Conservation (phyloP, 805 yeast genomes). For the Komagataella populi region DNA sequence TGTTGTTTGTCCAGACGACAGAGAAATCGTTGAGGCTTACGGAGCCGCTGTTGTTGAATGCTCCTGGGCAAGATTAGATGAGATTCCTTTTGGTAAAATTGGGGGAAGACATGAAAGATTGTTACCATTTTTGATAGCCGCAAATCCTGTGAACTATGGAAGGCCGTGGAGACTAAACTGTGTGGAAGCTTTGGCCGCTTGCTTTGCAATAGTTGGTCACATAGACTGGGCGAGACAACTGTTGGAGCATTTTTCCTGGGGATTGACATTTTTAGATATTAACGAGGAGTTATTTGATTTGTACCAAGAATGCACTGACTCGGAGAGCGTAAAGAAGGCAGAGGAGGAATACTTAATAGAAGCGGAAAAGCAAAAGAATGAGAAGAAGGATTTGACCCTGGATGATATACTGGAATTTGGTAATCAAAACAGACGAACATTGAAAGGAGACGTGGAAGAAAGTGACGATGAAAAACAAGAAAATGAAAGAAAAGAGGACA, state of each 20-base stretch:
- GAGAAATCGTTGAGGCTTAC: constrained; percentile 53
- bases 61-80: constrained; percentile 97
- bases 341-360: constrained; percentile 63
- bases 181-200: constrained; percentile 95
- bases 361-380: constrained; percentile 52
- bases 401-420: constrained; percentile 72
- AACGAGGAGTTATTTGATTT: constrained; percentile 66
- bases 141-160: constrained; percentile 95
- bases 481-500: constrained; percentile 9
- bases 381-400: constrained; percentile 34
- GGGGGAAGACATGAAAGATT: constrained; percentile 86
- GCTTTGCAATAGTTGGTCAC: constrained; percentile 88
- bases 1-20: constrained; percentile 83
- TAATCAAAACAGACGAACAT: constrained; percentile 44
- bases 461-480: constrained; percentile 10
- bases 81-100: constrained; percentile 84
- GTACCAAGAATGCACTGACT: constrained; percentile 72
- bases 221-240: constrained; percentile 77
- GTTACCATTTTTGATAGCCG: constrained; percentile 87
- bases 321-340: constrained; percentile 56
- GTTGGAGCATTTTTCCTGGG: constrained; percentile 82
- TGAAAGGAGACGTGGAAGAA: constrained; percentile 7
- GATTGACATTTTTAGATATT: constrained; percentile 71
- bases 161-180: constrained; percentile 92
- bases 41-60: constrained; percentile 99